Conservation (phyloP, 345 rosid genomes). For the Eucalyptus curtisii region DNA sequence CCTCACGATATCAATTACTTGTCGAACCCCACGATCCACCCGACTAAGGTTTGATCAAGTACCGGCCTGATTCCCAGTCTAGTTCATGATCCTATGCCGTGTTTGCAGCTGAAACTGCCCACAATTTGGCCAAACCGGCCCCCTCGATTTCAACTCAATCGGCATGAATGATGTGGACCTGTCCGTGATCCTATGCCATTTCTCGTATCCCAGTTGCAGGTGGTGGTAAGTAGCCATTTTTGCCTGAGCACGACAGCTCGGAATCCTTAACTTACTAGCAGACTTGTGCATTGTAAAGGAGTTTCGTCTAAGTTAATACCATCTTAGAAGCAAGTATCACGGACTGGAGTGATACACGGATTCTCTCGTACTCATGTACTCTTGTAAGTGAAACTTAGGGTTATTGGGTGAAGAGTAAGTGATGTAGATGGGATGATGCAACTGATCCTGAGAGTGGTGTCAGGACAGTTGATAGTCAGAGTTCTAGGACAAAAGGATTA, state of each 20-base stretch:
- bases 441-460: accelerated
- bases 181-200: not conserved
- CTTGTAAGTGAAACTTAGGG: too few species aligned
- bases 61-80: not conserved
- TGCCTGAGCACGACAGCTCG: not conserved
- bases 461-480: accelerated
- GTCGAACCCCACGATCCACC: not conserved
- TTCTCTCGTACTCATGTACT: too few species aligned
- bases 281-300: not conserved
- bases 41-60: not conserved
- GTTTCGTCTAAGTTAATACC: too few species aligned
- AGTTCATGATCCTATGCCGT: not conserved
- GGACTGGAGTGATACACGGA: too few species aligned
- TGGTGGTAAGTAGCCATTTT: not conserved
- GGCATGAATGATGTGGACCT: not conserved
- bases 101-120: not conserved
- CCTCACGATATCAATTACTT: too few species aligned
- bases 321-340: too few species aligned
- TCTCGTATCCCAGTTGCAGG: not conserved
- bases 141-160: not conserved
- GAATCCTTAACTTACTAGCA: not conserved
- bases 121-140: not conserved
- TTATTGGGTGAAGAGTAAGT: too few species aligned
- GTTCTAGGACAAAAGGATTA: too few species aligned
- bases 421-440: too few species aligned